These are phyloP conservation scores for Mentha longifolia DNA, from an alignment of 257 asterid species.

Conservation along the genomic window DNA sequence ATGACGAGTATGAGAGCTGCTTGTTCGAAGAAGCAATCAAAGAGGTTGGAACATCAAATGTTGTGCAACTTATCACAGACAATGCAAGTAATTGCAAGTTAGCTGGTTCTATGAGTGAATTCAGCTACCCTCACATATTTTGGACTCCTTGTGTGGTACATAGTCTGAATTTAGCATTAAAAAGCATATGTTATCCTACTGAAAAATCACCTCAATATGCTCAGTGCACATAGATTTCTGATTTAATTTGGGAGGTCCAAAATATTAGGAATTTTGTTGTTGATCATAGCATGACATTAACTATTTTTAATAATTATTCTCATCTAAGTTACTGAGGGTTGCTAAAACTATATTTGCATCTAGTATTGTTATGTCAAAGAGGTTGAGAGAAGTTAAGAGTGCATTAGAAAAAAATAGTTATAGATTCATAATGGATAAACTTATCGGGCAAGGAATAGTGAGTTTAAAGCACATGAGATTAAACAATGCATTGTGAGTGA, in stretches of 20 bases:
- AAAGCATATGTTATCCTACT: neutral
- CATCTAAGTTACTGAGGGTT: neutral
- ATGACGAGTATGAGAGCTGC: neutral
- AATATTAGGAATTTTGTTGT: neutral
- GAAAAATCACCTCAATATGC: neutral
- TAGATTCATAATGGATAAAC: neutral
- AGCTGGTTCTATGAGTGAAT: neutral
- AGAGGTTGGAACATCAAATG: neutral
- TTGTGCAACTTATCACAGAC: neutral
- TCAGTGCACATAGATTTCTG: neutral
- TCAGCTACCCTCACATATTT: neutral
- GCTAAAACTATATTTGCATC: constrained; percentile 20
- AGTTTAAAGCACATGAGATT: neutral
- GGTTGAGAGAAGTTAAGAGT: neutral
- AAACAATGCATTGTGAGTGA: constrained; percentile 16
- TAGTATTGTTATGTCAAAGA: neutral
- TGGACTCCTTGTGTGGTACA: constrained; percentile 12
- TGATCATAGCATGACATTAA: neutral
- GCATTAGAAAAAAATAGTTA: neutral
- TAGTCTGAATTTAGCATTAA: neutral
- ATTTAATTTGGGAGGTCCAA: neutral
- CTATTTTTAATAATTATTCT: neutral
- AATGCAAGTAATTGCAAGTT: neutral
- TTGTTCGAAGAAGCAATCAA: neutral
- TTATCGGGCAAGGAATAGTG: neutral